These are phyloP conservation scores for Maudiozyma turicensis DNA, from an alignment of 805 yeast genomes.

Conservation along the genomic window DNA sequence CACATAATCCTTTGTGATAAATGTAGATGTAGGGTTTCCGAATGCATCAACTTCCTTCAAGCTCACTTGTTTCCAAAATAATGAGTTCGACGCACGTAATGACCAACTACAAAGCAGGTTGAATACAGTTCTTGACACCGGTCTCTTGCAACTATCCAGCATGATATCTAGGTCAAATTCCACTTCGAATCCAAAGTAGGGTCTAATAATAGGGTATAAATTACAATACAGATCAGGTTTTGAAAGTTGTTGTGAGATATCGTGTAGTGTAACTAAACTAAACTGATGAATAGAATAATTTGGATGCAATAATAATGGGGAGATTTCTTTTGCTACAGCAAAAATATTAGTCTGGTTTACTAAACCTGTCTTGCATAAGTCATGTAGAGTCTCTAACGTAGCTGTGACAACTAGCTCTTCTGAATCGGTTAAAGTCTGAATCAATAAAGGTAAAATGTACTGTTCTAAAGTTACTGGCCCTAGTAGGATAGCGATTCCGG, in stretches of 20 bases:
- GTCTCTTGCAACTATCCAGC: constrained; percentile 56
- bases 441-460: constrained; percentile 72
- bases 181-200: constrained; percentile 70
- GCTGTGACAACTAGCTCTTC: constrained; percentile 73
- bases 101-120: constrained; percentile 66
- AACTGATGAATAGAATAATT: constrained; percentile 76
- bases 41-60: constrained; percentile 33
- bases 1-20: constrained; percentile 22
- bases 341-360: constrained; percentile 42
- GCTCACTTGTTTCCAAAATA: constrained; percentile 66
- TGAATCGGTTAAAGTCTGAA: constrained; percentile 74
- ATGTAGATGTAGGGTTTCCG: constrained; percentile 31
- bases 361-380: constrained; percentile 47
- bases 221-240: constrained; percentile 78
- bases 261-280: constrained; percentile 48
- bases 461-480: constrained; percentile 81
- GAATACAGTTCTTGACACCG: constrained; percentile 57
- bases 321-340: constrained; percentile 42
- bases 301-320: constrained; percentile 69
- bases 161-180: constrained; percentile 58
- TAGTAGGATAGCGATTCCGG: constrained; percentile 66
- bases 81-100: constrained; percentile 47
- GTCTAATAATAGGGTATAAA: constrained; percentile 69
- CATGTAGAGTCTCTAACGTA: constrained; percentile 52
- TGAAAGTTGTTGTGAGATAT: constrained; percentile 51